phyloP scores from a whole-genome alignment of 2,329 filamentous ascomycete genomes.

The Proliferodiscus dingleyae region DNA sequence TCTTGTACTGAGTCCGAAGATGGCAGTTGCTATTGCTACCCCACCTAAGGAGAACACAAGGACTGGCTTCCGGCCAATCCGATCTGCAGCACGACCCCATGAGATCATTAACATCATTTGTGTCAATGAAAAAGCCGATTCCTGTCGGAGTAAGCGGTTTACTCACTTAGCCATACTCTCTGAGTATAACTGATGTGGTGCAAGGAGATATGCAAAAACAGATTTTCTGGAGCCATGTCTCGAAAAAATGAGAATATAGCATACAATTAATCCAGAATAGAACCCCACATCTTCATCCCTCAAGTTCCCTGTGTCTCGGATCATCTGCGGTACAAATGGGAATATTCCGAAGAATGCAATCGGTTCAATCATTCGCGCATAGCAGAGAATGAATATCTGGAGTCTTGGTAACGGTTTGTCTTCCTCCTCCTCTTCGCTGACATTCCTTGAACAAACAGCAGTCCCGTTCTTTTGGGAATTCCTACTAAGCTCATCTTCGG shows the following conservation, averaged over 20 bases:
- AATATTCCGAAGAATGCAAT: conserved; percentile 82
- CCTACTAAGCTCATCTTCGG: not conserved
- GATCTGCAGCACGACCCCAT: conserved; percentile 67
- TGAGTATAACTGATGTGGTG: not conserved
- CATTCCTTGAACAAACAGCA: not conserved
- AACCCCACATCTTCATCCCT: conserved; percentile 67
- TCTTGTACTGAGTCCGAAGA: conserved; percentile 63
- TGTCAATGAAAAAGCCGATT: conserved; percentile 66
- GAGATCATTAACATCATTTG: conserved; percentile 74
- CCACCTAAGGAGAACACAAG: conserved; percentile 64
- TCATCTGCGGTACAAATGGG: conserved; percentile 76
- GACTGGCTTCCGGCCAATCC: conserved; percentile 66
- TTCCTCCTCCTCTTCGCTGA: conserved; percentile 27
- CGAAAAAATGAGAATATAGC: conserved; percentile 1
- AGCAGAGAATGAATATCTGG: conserved; percentile 72
- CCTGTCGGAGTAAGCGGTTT: conserved; percentile 27
- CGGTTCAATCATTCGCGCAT: conserved; percentile 67
- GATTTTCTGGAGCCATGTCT: not conserved
- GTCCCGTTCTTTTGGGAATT: conserved; percentile 2
- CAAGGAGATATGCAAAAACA: not conserved
- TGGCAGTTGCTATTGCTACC: conserved; percentile 51
- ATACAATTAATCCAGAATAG: conserved; percentile 67
- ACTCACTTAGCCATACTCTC: not conserved
- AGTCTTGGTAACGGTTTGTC: conserved; percentile 49
- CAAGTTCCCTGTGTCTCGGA: conserved; percentile 59